Base-by-base conservation (phyloP, 2,329 filamentous ascomycete species). In the Phaeomoniella chlamydospora region DNA sequence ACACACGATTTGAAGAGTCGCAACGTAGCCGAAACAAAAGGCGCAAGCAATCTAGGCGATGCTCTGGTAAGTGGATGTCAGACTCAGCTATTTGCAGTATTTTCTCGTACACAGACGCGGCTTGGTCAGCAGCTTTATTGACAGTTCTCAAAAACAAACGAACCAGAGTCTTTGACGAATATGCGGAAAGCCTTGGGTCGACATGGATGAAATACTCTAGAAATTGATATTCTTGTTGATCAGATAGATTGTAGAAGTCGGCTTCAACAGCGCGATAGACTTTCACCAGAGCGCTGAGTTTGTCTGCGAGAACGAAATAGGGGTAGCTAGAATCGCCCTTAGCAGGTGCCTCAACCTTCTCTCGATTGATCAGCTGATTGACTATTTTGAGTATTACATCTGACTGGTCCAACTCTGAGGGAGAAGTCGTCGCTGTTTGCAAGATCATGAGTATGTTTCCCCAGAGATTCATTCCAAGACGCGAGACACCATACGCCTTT, bases 1-100 rank as follows among this genome's bases (percentile, higher is more conserved):
- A 84, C 3, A 94, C 70, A 31, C 77, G 72, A 44, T 87, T 74
- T 6, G 80, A 74, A 52, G 80, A 84, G 55, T 94, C 85, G 15
- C 85, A 84, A 39, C 87, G 74, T 18, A 94, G 62, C 31, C 87
- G 75, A 52, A 92, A 88, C 2, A 94, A 62, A 31, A 88, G 59
- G 48, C 83, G 85, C 65, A 87, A 73, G 2, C 79, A 77, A 10
- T 76, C 77, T 16, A 90, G 61, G 4, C 82, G 77, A 35, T 80
- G 77, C 55, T 83, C 77, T 4, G 69, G 62, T 40, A 80, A 78
- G 41, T 70, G 74, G 18, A 67, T 61, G 17, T 64, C 65, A 12
- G 70, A 70, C 43, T 68, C 69, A 4, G 70, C 74, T 44, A 86
- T 74, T 36, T 66, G 64, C 30, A 87, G 59, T 4, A 88, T 57